These are phyloP conservation scores for Clavariopsis aquatica DNA, from an alignment of 495 filamentous ascomycete species.

Conservation along the genomic window DNA sequence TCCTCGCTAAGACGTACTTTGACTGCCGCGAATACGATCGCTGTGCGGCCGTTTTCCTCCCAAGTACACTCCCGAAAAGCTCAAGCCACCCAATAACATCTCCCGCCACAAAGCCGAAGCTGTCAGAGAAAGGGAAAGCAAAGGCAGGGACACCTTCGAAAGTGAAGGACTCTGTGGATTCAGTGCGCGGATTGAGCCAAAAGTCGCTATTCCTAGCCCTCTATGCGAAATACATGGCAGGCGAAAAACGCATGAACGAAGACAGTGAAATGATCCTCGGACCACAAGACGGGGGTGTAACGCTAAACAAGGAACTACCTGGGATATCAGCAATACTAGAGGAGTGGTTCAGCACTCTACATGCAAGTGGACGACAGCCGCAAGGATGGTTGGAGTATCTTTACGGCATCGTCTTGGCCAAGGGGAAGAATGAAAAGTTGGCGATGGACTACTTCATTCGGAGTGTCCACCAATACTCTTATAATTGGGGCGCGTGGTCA, in stretches of 20 bases:
- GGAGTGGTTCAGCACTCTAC: slow-evolving; percentile 68
- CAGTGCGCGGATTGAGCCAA: slow-evolving; percentile 68
- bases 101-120: slow-evolving; percentile 47
- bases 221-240: slow-evolving; percentile 89
- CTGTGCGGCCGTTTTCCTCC: slow-evolving; percentile 86
- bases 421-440: slow-evolving; percentile 81
- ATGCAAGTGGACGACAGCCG: slow-evolving; percentile 55
- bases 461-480: slow-evolving; percentile 82
- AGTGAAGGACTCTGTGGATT: slow-evolving; percentile 44
- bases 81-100: slow-evolving; percentile 52
- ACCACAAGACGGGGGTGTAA: slow-evolving; percentile 80
- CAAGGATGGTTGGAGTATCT: slow-evolving; percentile 96
- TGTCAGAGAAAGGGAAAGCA: slow-evolving; percentile 57
- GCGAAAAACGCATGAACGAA: slow-evolving; percentile 94
- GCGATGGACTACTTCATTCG: slow-evolving; percentile 79
- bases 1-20: slow-evolving; percentile 92
- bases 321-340: slow-evolving; percentile 73
- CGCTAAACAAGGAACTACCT: slow-evolving; percentile 78
- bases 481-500: slow-evolving; percentile 96
- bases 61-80: slow-evolving; percentile 66
- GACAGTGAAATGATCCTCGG: slow-evolving; percentile 97
- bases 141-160: slow-evolving; percentile 43
- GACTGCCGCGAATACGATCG: slow-evolving; percentile 95
- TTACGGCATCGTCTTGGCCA: slow-evolving; percentile 86
- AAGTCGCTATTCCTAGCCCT: slow-evolving; percentile 89